These are phyloP conservation scores for Pseudogymnoascus sp. DNA, from an alignment of 2,329 filamentous ascomycete genomes.

Conservation along the genomic window DNA sequence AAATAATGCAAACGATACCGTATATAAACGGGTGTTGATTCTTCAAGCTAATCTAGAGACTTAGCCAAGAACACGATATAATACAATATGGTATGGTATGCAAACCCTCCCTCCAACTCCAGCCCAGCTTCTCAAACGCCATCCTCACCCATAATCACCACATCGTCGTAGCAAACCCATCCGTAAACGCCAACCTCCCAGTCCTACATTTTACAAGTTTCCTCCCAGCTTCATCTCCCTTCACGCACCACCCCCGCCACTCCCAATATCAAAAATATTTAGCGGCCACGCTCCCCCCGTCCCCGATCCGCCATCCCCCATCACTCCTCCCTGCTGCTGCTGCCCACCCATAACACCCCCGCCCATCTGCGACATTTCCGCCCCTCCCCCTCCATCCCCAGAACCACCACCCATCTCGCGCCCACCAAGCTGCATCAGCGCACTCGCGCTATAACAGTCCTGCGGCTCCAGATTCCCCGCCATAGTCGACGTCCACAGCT, in stretches of 20 bases:
- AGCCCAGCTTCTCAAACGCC: not conserved
- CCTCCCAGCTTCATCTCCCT: not conserved
- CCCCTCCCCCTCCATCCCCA: slow-evolving; percentile 10
- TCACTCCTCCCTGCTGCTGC: not conserved
- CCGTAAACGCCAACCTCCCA: not conserved
- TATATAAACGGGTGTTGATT: not conserved
- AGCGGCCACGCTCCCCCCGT: slow-evolving; percentile 18
- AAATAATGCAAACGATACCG: not conserved
- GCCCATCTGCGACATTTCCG: slow-evolving; percentile 7
- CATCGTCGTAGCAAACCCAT: not conserved
- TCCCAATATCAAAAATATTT: slow-evolving; percentile 20
- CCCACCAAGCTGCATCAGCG: slow-evolving; percentile 26
- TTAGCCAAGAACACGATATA: not conserved
- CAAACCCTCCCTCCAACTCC: not conserved
- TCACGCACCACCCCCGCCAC: not conserved
- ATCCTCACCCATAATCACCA: not conserved
- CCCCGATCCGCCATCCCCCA: slow-evolving; percentile 8
- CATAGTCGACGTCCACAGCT: slow-evolving; percentile 25
- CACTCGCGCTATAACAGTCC: slow-evolving; percentile 25
- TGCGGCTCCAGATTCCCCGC: slow-evolving; percentile 24
- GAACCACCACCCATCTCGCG: slow-evolving; percentile 15
- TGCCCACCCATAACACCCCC: not conserved
- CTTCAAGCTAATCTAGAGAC: not conserved
- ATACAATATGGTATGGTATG: not conserved
- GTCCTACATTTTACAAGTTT: not conserved